Percentiles rank a stretch among this genome's conserved stretches.
phyloP scores from a whole-genome alignment of 2,329 filamentous ascomycete genomes.

The Sclerotinia borealis region DNA sequence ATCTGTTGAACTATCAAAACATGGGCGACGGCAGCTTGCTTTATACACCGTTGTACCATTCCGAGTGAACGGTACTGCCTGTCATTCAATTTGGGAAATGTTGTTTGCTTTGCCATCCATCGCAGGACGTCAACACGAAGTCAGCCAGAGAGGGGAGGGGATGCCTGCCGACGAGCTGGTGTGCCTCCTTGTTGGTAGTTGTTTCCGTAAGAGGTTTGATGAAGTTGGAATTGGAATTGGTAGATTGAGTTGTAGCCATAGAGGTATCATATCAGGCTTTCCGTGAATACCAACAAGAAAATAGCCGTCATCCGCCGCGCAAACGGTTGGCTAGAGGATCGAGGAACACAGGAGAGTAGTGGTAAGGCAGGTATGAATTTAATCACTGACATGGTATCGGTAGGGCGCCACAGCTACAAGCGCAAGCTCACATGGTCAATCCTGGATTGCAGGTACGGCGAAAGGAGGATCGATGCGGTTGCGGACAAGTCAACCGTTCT shows the following conservation, averaged over 20 bases:
- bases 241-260: slow-evolving; percentile 20
- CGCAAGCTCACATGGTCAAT: slow-evolving; percentile 26
- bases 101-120: slow-evolving; percentile 28
- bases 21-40: slow-evolving; percentile 26
- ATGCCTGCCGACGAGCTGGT: slow-evolving; percentile 22
- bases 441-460: slow-evolving; percentile 21
- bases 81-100: slow-evolving; percentile 26
- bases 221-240: slow-evolving; percentile 22
- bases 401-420: slow-evolving; percentile 17
- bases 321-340: slow-evolving; percentile 16
- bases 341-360: slow-evolving; percentile 20
- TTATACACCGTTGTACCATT: slow-evolving; percentile 32
- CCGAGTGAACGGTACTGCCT: slow-evolving; percentile 28
- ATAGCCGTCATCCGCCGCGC: slow-evolving; percentile 20
- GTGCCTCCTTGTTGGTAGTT: slow-evolving; percentile 26
- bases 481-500: slow-evolving; percentile 14
- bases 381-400: slow-evolving; percentile 23
- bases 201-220: slow-evolving; percentile 13
- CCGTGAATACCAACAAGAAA: slow-evolving; percentile 19
- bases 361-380: slow-evolving; percentile 22
- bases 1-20: slow-evolving; percentile 15
- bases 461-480: slow-evolving; percentile 15
- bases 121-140: slow-evolving; percentile 19
- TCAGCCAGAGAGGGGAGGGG: slow-evolving; percentile 13
- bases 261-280: slow-evolving; percentile 21